Evolutionary conservation across 768 basidiomycete genomes (phyloP), one percentile per base, ranked within the genome.

Genomic region (Rhizopogon vinicolor): DNA sequence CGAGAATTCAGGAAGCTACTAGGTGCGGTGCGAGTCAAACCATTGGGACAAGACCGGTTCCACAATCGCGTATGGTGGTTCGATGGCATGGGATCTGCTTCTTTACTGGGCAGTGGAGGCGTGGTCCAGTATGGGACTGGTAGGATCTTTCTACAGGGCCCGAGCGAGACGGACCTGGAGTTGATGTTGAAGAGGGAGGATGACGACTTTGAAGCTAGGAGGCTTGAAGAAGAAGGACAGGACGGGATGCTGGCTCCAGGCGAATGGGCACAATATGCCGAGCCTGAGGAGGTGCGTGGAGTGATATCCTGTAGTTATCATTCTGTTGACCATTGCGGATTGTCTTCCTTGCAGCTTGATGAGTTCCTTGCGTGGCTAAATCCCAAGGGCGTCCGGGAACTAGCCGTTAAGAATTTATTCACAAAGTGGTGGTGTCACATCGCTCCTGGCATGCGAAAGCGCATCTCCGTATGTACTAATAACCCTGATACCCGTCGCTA

Each of bases 1-100:
- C 87, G 92, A 44, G 96, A 98, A 58, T 99, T 98, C 75, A 79
- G 97, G 60, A 89, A 94, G 68, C 79, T 92, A 48, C 77, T 93
- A 41, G 91, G 92, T 54, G 84, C 87, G 6, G 81, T 94, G 48
- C 81, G 97, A 52, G 86, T 91, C 19, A 89, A 93, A 64, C 93
- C 95, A 1, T 65, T 98, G 50, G 97, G 97, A 13, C 81, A 82
- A 59, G 97, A 99, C 67, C 81, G 97, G 52, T 99, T 98, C 72
- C 89, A 91, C 65, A 96, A 97, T 67, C 85, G 91, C 33, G 78
- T 97, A 56, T 99, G 96, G 96, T 99, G 96, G 96, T 92, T 98
- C 67, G 96, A 99, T 71, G 96, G 96, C 9, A 82, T 94, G 79
- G 96, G 96, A 7, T 85, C 87, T 5, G 87, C 86, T 45, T 85